These are phyloP conservation scores for Teratosphaeria zuluensis DNA, from an alignment of 2,329 filamentous ascomycete genomes.

Conservation along the genomic window DNA sequence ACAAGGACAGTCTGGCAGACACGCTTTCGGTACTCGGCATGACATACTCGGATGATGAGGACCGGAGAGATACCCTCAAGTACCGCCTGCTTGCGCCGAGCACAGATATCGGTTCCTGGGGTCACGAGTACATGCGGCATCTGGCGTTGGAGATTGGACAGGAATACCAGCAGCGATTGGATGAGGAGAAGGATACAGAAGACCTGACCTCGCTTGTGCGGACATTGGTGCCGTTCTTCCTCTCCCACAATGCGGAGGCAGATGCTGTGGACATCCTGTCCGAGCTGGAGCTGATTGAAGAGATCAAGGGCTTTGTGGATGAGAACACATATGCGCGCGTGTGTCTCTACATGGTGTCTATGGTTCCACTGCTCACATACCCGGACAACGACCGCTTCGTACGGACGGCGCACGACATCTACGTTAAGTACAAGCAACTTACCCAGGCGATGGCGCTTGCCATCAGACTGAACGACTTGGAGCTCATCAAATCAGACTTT, in stretches of 20 bases:
- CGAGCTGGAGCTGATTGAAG: slow-evolving; percentile 93
- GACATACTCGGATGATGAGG: slow-evolving; percentile 89
- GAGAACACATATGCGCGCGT: slow-evolving; percentile 88
- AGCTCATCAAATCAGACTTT: slow-evolving; percentile 72
- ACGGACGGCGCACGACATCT: slow-evolving; percentile 84
- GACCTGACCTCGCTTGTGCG: slow-evolving; percentile 80
- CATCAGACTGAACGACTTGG: slow-evolving; percentile 78
- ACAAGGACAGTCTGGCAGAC: slow-evolving; percentile 86
- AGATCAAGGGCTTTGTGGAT: slow-evolving; percentile 81
- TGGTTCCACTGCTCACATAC: slow-evolving; percentile 95
- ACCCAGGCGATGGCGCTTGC: slow-evolving; percentile 90
- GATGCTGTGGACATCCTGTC: slow-evolving; percentile 96
- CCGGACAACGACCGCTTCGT: slow-evolving; percentile 96
- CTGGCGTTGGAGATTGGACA: slow-evolving; percentile 91
- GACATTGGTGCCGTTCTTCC: slow-evolving; percentile 81
- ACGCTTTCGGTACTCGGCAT: slow-evolving; percentile 96
- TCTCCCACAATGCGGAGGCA: slow-evolving; percentile 95
- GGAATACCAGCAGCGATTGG: slow-evolving; percentile 80
- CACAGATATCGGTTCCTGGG: slow-evolving; percentile 92
- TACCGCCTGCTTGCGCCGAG: slow-evolving; percentile 84
- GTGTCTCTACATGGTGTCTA: slow-evolving; percentile 96
- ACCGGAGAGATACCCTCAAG: slow-evolving; percentile 90
- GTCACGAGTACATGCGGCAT: slow-evolving; percentile 95
- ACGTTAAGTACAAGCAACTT: slow-evolving; percentile 84
- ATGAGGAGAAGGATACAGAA: slow-evolving; percentile 71